Evolutionary conservation across 805 yeast species (phyloP).

Genomic region (Monosporozyma aerobia): DNA sequence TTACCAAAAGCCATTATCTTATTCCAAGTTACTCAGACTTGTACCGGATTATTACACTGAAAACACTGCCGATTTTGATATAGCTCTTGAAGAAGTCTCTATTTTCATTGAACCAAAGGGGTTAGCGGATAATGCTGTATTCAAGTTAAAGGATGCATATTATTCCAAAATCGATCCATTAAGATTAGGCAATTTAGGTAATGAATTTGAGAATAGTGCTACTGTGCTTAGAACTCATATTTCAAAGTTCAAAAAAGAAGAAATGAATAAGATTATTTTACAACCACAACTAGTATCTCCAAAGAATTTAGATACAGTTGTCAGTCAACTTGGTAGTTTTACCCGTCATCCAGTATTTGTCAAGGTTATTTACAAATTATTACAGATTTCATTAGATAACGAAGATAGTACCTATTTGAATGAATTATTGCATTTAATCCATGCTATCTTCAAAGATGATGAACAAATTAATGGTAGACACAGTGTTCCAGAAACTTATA

Average conservation of each 20-base stretch:
- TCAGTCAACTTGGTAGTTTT: slow-evolving; percentile 39
- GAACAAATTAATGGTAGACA: slow-evolving; percentile 34
- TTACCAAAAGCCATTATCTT: slow-evolving; percentile 44
- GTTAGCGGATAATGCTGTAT: slow-evolving; percentile 57
- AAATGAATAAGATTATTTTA: slow-evolving; percentile 38
- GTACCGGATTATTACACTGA: slow-evolving; percentile 31
- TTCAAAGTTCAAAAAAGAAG: slow-evolving; percentile 32
- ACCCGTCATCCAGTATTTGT: slow-evolving; percentile 46
- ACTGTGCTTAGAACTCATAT: slow-evolving; percentile 38
- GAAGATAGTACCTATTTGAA: slow-evolving; percentile 48
- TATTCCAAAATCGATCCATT: slow-evolving; percentile 50
- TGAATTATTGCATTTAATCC: slow-evolving; percentile 56
- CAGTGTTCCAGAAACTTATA: slow-evolving; percentile 37
- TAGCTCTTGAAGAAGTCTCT: slow-evolving; percentile 47
- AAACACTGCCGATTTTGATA: slow-evolving; percentile 36
- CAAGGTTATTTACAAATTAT: slow-evolving; percentile 47
- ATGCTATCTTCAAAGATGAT: slow-evolving; percentile 51
- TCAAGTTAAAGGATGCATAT: slow-evolving; percentile 42
- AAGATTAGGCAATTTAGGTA: slow-evolving; percentile 37
- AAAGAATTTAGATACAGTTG: slow-evolving; percentile 23
- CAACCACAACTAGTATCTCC: slow-evolving; percentile 35
- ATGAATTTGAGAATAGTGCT: slow-evolving; percentile 44
- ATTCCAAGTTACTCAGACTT: slow-evolving; percentile 37
- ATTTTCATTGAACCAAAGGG: slow-evolving; percentile 58
- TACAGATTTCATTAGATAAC: slow-evolving; percentile 43